Base-by-base conservation (phyloP, 805 yeast genomes). In the Ogataea nakhonphanomensis region DNA sequence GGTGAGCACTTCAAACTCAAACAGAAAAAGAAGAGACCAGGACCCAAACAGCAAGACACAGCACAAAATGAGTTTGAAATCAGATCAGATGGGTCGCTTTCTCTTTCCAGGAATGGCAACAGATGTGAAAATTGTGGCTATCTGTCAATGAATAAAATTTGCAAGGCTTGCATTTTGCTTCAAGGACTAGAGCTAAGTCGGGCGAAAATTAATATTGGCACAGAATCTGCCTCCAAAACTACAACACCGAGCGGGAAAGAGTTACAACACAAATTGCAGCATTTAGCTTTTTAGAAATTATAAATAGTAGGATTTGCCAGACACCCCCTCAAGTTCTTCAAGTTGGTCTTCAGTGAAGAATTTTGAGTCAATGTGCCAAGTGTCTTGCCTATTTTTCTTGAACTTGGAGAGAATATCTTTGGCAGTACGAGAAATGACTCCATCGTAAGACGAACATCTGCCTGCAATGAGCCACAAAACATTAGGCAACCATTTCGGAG, bases 61-160 rank as follows among this genome's bases (percentile, higher is more conserved):
- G 33, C 53, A 3, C 84, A 78, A 11, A 33, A 53, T 3, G 84
- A 78, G 49, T 59, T 71, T 13, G 78, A 83, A 50, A 61, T 82
- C 5, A 69, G 78, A 39, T 37, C 76, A 0, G 82, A 83, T 54
- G 91, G 91, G 0, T 70, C 84, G 0, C 79, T 81, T 0, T 65
- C 77, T 0, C 54, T 81, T 25, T 22, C 22, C 3, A 44, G 30
- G 22, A 87, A 82, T 55, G 89, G 88, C 3, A 82, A 81, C 50
- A 67, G 79, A 43, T 93, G 99, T 66, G 85, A 81, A 48, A 80
- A 79, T 46, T 93, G 99, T 66, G 96, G 97, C 0, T 93, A 91
- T 57, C 65, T 93, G 27, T 87, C 98, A 0, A 84, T 90, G 48
- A 93, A 93, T 59, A 73, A 67, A 54, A 76, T 89, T 6, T 93